Conservation (phyloP, 202 grass and related monocot species). For the Schoenoplectus tabernaemontani region DNA sequence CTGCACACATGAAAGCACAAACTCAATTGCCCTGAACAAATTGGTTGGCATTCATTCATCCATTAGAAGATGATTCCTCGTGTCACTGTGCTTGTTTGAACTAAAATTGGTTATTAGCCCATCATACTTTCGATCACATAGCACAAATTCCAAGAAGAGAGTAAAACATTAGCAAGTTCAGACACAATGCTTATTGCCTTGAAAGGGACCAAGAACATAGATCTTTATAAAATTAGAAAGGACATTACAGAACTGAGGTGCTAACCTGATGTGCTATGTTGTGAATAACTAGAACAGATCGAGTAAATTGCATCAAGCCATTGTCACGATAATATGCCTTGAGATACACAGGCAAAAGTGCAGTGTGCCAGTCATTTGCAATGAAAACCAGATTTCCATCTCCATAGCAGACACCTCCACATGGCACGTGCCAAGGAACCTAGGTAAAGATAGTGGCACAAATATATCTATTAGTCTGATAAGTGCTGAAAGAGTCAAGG, state of each 20-base stretch:
- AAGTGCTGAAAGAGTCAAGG: conserved; percentile 13
- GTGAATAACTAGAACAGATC: conserved; percentile 91
- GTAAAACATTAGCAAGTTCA: not conserved
- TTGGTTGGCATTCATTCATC: not conserved
- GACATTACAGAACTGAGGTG: not conserved
- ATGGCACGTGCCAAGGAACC: conserved; percentile 82
- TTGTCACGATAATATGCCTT: conserved; percentile 93
- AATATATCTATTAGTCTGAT: conserved; percentile 8
- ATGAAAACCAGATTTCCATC: conserved; percentile 93
- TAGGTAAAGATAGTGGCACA: conserved; percentile 24
- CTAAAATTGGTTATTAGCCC: not conserved
- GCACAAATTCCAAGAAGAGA: not conserved
- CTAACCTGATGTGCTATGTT: conserved; percentile 91
- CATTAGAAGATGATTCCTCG: not conserved
- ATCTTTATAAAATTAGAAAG: not conserved
- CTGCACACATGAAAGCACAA: not conserved
- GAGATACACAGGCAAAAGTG: conserved; percentile 78
- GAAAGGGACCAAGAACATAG: not conserved
- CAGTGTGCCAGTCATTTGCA: conserved; percentile 98
- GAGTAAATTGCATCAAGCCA: conserved; percentile 72
- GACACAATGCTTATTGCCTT: not conserved
- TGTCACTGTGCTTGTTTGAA: not conserved
- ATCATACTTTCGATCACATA: not conserved
- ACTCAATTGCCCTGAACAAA: not conserved
- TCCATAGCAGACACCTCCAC: conserved; percentile 68